phyloP scores from a whole-genome alignment of 768 basidiomycete species.

The Auricularia sp. region DNA sequence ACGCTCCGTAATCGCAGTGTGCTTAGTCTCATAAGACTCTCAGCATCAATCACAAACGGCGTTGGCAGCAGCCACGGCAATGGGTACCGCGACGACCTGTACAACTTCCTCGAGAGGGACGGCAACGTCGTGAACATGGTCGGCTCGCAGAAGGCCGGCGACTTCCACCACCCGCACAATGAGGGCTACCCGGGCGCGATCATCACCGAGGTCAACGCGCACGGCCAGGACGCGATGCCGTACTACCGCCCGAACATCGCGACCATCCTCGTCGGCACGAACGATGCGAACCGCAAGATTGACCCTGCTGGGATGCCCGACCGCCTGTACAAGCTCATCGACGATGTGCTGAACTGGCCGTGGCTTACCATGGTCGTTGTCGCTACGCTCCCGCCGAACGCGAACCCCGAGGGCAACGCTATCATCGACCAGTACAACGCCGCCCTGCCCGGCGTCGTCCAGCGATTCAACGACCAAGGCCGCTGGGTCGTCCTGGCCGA shows the following conservation, averaged over 20 bases:
- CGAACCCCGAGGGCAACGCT: background rate
- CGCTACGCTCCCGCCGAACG: background rate
- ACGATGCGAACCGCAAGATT: background rate
- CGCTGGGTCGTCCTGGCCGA: background rate
- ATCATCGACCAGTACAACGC: background rate
- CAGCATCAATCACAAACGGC: conserved; percentile 1
- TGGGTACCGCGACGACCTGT: background rate
- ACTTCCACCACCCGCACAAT: background rate
- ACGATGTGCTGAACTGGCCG: background rate
- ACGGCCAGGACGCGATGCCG: background rate
- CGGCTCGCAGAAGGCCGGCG: background rate
- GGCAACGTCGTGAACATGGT: conserved; percentile 1
- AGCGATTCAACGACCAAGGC: background rate
- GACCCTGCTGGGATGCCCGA: background rate
- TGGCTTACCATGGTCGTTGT: conserved; percentile 1
- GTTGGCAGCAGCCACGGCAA: conserved; percentile 1
- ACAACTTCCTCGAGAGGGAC: background rate
- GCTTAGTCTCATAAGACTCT: background rate
- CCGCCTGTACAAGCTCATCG: background rate
- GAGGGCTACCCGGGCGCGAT: conserved; percentile 1
- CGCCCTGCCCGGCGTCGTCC: background rate
- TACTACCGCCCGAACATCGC: background rate
- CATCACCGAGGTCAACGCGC: background rate
- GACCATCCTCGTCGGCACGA: background rate
- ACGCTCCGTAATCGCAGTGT: background rate